These are phyloP conservation scores for Rosa hybrid DNA, from an alignment of 331 rosid species.

Conservation along the genomic window DNA sequence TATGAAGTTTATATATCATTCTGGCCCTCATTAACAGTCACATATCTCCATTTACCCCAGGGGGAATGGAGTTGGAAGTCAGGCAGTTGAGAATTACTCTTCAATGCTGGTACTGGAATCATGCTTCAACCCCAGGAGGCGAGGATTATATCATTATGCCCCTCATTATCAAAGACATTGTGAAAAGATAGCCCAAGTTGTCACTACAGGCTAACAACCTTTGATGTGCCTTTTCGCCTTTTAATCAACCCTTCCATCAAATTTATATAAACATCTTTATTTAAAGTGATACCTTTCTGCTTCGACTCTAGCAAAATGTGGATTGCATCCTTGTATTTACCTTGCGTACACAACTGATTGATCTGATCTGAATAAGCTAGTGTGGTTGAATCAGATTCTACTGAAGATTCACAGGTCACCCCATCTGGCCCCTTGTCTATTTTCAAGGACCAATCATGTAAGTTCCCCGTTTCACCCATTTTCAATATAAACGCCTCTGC, in stretches of 20 bases:
- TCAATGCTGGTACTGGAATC: background rate
- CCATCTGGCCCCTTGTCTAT: slow-evolving; percentile 31
- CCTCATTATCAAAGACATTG: slow-evolving; percentile 8
- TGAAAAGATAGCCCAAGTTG: background rate
- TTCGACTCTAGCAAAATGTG: slow-evolving; percentile 55
- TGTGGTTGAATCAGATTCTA: slow-evolving; percentile 46
- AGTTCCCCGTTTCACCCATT: slow-evolving; percentile 48
- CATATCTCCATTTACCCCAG: background rate
- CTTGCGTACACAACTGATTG: slow-evolving; percentile 58
- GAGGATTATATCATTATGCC: background rate
- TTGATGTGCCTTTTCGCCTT: slow-evolving; percentile 67
- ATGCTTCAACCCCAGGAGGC: background rate
- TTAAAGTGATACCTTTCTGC: slow-evolving; percentile 52
- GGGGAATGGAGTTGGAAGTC: background rate
- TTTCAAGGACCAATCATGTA: slow-evolving; percentile 24
- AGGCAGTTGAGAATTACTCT: background rate
- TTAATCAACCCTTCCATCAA: slow-evolving; percentile 78
- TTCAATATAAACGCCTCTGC: slow-evolving; percentile 55
- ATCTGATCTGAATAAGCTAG: slow-evolving; percentile 55
- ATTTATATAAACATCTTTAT: slow-evolving; percentile 51
- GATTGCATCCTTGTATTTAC: slow-evolving; percentile 82
- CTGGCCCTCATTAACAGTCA: background rate
- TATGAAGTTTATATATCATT: background rate
- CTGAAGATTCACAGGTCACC: slow-evolving; percentile 30
- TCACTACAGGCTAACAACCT: slow-evolving; percentile 27